Evolutionary conservation across 768 basidiomycete genomes (phyloP), one percentile per base, ranked within the genome.

Genomic region (Dendrothele bispora): DNA sequence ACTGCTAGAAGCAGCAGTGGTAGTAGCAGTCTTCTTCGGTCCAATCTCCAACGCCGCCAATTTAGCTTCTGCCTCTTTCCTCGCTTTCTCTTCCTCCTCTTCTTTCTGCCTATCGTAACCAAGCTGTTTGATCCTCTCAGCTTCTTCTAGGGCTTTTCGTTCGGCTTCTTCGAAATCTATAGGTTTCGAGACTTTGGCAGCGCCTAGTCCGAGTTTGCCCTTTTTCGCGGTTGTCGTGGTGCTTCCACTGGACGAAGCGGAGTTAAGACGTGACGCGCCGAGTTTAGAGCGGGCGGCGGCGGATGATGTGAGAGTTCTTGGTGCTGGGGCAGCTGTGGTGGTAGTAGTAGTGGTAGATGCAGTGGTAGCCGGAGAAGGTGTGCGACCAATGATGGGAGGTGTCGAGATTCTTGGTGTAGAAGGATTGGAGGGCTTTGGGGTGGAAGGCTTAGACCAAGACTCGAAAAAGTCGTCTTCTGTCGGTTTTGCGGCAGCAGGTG

Each of bases 101-200:
- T 97, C 91, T 32, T 82, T 74, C 60, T 85, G 79, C 17, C 89
- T 79, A 62, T 97, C 92, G 61, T 98, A 97, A 0, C 95, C 95
- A 15, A 97, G 78, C 56, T 94, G 84, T 63, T 90, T 88, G 64
- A 94, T 81, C 48, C 93, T 78, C 66, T 95, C 95, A 21, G 92
- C 94, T 63, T 98, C 97, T 59, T 93, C 95, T 22, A 79, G 62
- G 0, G 97, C 97, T 55, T 87, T 88, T 24, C 86, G 75, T 65
- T 98, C 95, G 0, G 93, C 97, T 57, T 92, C 92, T 17, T 88
- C 97, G 63, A 99, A 99, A 68, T 98, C 85, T 55, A 98, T 84
- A 1, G 88, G 79, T 6, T 82, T 84, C 4, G 46, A 36, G 0
- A 92, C 80, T 64, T 92, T 95, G 61, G 88, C 87, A 7, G 95